Evolutionary conservation across 768 basidiomycete genomes (phyloP).

Genomic region (Tulasnella sp.): DNA sequence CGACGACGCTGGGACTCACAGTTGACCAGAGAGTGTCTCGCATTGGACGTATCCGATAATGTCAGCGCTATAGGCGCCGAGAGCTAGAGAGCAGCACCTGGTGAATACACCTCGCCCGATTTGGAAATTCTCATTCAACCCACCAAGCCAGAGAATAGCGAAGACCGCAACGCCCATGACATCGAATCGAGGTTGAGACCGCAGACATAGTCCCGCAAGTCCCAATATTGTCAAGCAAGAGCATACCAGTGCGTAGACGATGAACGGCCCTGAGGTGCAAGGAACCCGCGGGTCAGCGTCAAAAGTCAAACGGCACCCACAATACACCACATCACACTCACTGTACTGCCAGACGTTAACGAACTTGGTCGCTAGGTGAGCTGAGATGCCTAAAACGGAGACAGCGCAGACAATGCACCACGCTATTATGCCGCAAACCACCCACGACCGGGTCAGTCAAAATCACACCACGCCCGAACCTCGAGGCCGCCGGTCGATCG

Average conservation of each 20-base stretch:
- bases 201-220: neutral
- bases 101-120: neutral
- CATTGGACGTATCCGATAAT: constrained; percentile 15
- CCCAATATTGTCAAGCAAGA: constrained; percentile 6
- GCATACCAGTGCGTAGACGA: constrained; percentile 9
- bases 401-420: constrained; percentile 12
- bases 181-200: constrained; percentile 12
- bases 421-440: neutral
- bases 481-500: neutral
- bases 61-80: constrained; percentile 10
- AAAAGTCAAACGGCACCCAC: neutral
- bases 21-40: constrained; percentile 8
- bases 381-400: constrained; percentile 9
- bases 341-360: neutral
- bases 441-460: neutral
- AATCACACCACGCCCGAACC: neutral
- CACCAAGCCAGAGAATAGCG: constrained; percentile 14
- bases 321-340: neutral
- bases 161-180: constrained; percentile 2
- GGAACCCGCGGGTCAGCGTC: neutral
- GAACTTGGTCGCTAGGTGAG: constrained; percentile 8
- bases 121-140: neutral
- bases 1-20: neutral
- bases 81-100: neutral
- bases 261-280: constrained; percentile 1